Percentiles rank a stretch among this genome's conserved stretches.
Evolutionary conservation across 2,329 filamentous ascomycete genomes (phyloP).

Genomic region (Neofusicoccum laricinum): DNA sequence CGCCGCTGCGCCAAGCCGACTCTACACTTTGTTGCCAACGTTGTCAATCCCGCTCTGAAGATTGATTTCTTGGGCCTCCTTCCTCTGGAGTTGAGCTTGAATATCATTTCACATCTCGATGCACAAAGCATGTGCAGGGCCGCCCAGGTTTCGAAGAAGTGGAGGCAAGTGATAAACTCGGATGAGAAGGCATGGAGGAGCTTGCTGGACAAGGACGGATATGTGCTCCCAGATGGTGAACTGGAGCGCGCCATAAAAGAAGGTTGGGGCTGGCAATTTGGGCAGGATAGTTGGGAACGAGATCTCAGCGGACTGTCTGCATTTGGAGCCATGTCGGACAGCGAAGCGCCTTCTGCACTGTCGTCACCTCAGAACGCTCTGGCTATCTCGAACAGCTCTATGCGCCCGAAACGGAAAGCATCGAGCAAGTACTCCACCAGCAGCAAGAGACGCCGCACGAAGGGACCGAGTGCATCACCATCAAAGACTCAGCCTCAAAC

Average conservation of each 20-base stretch:
- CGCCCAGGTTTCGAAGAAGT: constrained; percentile 90
- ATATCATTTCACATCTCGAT: constrained; percentile 84
- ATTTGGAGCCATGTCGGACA: constrained; percentile 36
- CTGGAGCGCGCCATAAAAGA: constrained; percentile 80
- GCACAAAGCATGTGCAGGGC: constrained; percentile 82
- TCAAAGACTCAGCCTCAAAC: constrained; percentile 36
- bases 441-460: constrained; percentile 56
- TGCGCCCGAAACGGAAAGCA: constrained; percentile 39
- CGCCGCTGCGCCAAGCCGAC: constrained; percentile 84
- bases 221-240: constrained; percentile 73
- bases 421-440: constrained; percentile 35
- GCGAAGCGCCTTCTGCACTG: constrained; percentile 27
- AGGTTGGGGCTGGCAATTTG: constrained; percentile 97
- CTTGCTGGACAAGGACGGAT: constrained; percentile 81
- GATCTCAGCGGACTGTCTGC: constrained; percentile 64
- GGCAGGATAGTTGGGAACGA: constrained; percentile 70
- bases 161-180: constrained; percentile 85
- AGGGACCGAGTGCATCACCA: constrained; percentile 46
- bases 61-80: constrained; percentile 86
- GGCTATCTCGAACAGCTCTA: constrained; percentile 20
- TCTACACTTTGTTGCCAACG: constrained; percentile 81
- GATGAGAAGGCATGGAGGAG: constrained; percentile 97
- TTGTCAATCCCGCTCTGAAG: constrained; percentile 90
- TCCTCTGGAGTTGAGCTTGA: constrained; percentile 80
- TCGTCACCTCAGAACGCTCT: constrained; percentile 18